Base-by-base conservation (phyloP, 768 basidiomycete genomes). In the Pholiota microspora region DNA sequence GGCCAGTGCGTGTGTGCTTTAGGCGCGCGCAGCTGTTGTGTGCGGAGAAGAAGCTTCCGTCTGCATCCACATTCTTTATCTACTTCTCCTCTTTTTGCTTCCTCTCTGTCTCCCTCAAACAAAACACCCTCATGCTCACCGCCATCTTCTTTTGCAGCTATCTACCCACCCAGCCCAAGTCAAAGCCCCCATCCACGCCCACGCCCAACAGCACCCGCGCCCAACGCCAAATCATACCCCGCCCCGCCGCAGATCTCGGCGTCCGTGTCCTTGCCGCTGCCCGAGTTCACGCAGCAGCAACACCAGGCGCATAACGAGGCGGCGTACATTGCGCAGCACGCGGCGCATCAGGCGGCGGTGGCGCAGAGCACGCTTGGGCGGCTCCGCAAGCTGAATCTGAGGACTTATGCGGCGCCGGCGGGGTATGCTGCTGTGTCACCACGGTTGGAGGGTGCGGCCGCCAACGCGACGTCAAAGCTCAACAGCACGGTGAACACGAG, bases 391-490 rank as follows among this genome's bases (percentile, higher is more conserved):
- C 66, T 82, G 40, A 77, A 73, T 48, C 62, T 81, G 54, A 69
- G 69, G 58, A 82, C 81, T 66, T 82, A 82, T 58, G 77, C 79
- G 7, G 77, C 78, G 5, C 80, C 81, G n/a, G 54, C 55, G 32
- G 38, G 27, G 48, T 47, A 53, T 51, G 32, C 46, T 23, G 16
- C 53, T 3, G 16, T 50, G 51, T 51, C 52, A 3, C 24, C 49
- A 12, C 29, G 7, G 7, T 31, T 12, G 29, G 29, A 12, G 6
- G 29, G 29, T 31, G 29, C 29, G 29, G 29, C 7, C 12, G 29
- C 29, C 12, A 31, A 12, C 12, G 29, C 29, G 29, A 12, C 12
- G 29, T n/a, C n/a, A n/a, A n/a, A n/a, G n/a, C n/a, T n/a, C n/a
- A n/a, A n/a, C 6, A 31, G 29, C 29, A 31, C 7, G 12, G 12